phyloP scores from a whole-genome alignment of 768 basidiomycete genomes.

The Porphyrellus cyaneotinctus region DNA sequence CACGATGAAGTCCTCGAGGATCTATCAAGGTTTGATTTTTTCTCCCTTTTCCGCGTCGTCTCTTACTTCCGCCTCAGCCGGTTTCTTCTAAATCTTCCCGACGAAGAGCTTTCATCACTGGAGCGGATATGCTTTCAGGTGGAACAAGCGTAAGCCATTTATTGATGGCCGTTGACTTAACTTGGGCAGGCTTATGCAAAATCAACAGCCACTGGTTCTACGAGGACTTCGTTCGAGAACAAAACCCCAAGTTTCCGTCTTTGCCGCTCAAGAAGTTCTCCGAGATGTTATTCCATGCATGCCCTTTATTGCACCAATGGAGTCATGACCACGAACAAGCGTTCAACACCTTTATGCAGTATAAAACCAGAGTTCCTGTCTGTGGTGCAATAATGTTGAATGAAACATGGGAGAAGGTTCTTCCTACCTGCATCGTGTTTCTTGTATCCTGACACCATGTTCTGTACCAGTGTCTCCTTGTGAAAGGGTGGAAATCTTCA shows the following conservation, averaged over 20 bases:
- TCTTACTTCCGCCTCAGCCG: conserved; percentile 50
- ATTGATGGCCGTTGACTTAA: conserved; percentile 4
- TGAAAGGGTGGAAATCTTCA: conserved; percentile 96
- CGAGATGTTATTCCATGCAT: conserved; percentile 81
- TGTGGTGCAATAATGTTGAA: conserved; percentile 98
- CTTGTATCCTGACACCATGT: conserved; percentile 9
- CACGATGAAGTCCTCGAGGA: conserved; percentile 89
- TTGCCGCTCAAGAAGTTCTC: conserved; percentile 91
- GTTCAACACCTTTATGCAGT: conserved; percentile 88
- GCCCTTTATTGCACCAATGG: conserved; percentile 80
- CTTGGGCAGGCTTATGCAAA: conserved; percentile 13
- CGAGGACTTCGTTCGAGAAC: conserved; percentile 95
- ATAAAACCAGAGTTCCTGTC: conserved; percentile 95
- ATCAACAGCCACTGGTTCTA: conserved; percentile 94
- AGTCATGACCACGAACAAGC: conserved; percentile 81
- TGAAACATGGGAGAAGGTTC: conserved; percentile 87
- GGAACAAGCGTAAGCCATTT: conserved; percentile 85
- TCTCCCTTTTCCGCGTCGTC: conserved; percentile 7
- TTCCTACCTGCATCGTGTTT: conserved; percentile 7
- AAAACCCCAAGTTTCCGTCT: conserved; percentile 82
- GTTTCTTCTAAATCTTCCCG: conserved; percentile 94
- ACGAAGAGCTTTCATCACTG: conserved; percentile 84
- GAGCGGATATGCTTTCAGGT: conserved; percentile 98
- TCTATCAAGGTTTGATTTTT: conserved; percentile 64
- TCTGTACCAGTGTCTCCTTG: conserved; percentile 76